Evolutionary conservation across 257 asterid genomes (phyloP).

Genomic region (Henckelia pumila): DNA sequence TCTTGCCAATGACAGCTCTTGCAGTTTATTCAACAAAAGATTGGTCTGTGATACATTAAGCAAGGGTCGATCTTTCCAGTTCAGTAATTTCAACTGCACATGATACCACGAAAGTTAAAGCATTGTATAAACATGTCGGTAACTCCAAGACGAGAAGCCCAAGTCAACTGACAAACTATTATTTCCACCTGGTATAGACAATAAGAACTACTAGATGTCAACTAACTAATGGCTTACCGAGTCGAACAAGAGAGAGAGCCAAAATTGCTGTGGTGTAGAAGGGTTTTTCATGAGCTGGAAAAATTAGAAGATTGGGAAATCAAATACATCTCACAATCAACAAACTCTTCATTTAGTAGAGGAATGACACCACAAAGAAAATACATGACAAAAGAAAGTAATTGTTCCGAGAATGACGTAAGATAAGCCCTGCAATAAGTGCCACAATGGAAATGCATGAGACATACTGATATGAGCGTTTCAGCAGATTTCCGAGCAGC

Average conservation of each 20-base stretch:
- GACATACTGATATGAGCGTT: conserved; percentile 70
- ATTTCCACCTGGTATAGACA: background rate
- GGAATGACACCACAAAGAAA: background rate
- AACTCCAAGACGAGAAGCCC: background rate
- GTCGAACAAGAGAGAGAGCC: conserved; percentile 85
- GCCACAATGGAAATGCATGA: conserved; percentile 20
- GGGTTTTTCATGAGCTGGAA: conserved; percentile 92
- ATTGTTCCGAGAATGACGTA: background rate
- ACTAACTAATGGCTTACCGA: conserved; percentile 49
- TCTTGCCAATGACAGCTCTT: conserved; percentile 79
- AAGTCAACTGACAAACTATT: background rate
- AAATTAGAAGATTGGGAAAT: conserved; percentile 13
- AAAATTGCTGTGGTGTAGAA: conserved; percentile 84
- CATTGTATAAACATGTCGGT: conserved; percentile 8
- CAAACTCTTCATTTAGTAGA: conserved; percentile 3
- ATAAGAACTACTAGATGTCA: conserved; percentile 8
- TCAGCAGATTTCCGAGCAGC: conserved; percentile 78
- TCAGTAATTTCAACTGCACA: conserved; percentile 72
- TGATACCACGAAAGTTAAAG: background rate
- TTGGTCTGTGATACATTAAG: conserved; percentile 72
- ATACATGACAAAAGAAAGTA: background rate
- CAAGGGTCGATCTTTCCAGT: conserved; percentile 70
- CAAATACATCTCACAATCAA: background rate
- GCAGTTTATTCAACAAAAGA: conserved; percentile 71
- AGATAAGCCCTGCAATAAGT: conserved; percentile 13